Percentiles rank a stretch among this genome's conserved stretches.
Conservation (phyloP, 495 filamentous ascomycete species). For the Chaetomidium leptoderma region DNA sequence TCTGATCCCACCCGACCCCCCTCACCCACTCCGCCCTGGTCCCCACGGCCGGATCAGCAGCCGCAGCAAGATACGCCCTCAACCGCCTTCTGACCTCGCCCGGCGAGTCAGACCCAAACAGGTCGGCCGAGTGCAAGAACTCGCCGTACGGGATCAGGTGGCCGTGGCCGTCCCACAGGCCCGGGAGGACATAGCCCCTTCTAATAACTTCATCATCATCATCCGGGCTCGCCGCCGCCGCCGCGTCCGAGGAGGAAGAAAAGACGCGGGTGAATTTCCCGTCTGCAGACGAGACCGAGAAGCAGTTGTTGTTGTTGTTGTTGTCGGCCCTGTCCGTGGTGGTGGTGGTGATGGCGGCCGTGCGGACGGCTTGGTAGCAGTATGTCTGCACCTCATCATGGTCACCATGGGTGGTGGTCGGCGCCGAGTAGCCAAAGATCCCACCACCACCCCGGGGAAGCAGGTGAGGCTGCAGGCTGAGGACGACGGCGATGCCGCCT, state of each 20-base stretch:
- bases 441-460: neutral
- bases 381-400: slow-evolving; percentile 24
- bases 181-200: slow-evolving; percentile 50
- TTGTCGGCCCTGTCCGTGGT: too few species aligned
- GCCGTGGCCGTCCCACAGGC: slow-evolving; percentile 63
- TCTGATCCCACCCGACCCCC: slow-evolving; percentile 65
- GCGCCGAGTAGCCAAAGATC: neutral
- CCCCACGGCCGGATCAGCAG: slow-evolving; percentile 37
- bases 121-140: slow-evolving; percentile 55
- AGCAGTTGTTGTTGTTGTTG: slow-evolving; percentile 32
- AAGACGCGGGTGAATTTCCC: slow-evolving; percentile 36
- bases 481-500: slow-evolving; percentile 22
- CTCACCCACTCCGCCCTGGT: slow-evolving; percentile 52
- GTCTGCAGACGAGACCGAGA: slow-evolving; percentile 36
- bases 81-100: slow-evolving; percentile 48
- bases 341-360: slow-evolving; percentile 21
- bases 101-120: slow-evolving; percentile 52
- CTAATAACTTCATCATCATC: too few species aligned
- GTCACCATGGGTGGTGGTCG: neutral
- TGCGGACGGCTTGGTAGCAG: slow-evolving; percentile 42
- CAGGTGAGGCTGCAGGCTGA: neutral
- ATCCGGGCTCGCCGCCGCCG: neutral
- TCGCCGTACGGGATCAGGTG: slow-evolving; percentile 61
- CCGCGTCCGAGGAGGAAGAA: neutral
- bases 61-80: slow-evolving; percentile 38